Evolutionary conservation across 2,329 filamentous ascomycete genomes (phyloP).

Genomic region (Ceratocystis diversiconidia): DNA sequence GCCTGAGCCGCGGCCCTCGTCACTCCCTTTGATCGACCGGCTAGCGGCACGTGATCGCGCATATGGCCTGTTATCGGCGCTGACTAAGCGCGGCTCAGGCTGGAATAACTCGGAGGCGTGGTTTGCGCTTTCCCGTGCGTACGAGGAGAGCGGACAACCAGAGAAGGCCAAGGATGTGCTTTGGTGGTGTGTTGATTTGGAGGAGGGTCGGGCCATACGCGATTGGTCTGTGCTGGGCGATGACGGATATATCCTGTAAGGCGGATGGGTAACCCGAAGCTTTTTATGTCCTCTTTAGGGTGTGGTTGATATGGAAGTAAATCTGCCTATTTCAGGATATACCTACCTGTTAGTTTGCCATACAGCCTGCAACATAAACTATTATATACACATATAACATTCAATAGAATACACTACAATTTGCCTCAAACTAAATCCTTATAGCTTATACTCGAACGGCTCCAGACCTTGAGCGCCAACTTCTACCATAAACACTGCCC

Average conservation of each 20-base stretch:
- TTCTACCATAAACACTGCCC: slow-evolving; percentile 61
- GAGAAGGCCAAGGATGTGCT: slow-evolving; percentile 84
- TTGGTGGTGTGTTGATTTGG: slow-evolving; percentile 95
- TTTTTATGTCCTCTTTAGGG: neutral
- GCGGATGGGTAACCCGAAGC: neutral
- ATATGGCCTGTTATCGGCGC: slow-evolving; percentile 62
- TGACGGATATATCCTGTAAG: slow-evolving; percentile 44
- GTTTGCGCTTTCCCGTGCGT: slow-evolving; percentile 73
- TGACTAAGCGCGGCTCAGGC: slow-evolving; percentile 72
- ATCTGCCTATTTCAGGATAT: neutral
- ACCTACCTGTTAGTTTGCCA: neutral
- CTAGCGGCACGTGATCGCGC: slow-evolving; percentile 85
- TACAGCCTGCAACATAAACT: neutral
- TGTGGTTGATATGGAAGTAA: neutral
- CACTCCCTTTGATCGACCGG: slow-evolving; percentile 60
- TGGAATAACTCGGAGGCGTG: slow-evolving; percentile 93
- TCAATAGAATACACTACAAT: slow-evolving; percentile 11
- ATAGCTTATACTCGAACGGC: slow-evolving; percentile 49
- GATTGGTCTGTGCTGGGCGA: slow-evolving; percentile 59
- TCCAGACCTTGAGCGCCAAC: slow-evolving; percentile 55
- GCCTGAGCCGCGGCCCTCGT: slow-evolving; percentile 41
- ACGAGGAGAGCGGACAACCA: slow-evolving; percentile 72
- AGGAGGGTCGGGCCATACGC: slow-evolving; percentile 68
- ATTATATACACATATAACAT: slow-evolving; percentile 8
- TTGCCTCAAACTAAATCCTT: neutral